These are phyloP conservation scores for Fraxinus excelsior DNA, from an alignment of 257 asterid genomes.

Conservation along the genomic window DNA sequence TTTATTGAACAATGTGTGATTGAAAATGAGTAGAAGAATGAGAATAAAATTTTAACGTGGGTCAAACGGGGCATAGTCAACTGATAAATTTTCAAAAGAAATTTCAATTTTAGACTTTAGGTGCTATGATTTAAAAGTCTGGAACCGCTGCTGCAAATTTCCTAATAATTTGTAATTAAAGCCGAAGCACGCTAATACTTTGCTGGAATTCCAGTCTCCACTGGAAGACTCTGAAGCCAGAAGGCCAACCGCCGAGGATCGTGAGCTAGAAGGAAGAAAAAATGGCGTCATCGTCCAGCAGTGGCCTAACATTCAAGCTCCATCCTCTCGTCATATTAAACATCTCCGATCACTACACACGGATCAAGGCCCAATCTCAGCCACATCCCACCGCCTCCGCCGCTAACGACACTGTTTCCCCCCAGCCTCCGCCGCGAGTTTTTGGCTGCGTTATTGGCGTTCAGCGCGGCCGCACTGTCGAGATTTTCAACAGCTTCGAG, in stretches of 20 bases:
- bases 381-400: constrained; percentile 40
- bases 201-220: neutral
- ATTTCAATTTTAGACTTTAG: no score
- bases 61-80: no score
- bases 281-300: constrained; percentile 94
- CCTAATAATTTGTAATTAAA: no score
- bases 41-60: no score
- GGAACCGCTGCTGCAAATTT: no score
- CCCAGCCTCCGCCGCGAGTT: constrained; percentile 56
- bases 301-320: constrained; percentile 91
- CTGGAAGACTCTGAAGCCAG: neutral
- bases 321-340: constrained; percentile 90
- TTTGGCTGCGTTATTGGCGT: constrained; percentile 98
- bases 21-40: no score
- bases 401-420: constrained; percentile 32
- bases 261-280: neutral
- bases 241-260: neutral
- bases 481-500: constrained; percentile 97
- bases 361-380: constrained; percentile 80
- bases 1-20: no score
- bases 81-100: no score
- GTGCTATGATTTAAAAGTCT: no score
- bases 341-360: constrained; percentile 91
- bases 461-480: constrained; percentile 91
- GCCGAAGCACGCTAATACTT: no score